Base-by-base conservation (phyloP, 2,329 filamentous ascomycete species). In the Cytospora mali region DNA sequence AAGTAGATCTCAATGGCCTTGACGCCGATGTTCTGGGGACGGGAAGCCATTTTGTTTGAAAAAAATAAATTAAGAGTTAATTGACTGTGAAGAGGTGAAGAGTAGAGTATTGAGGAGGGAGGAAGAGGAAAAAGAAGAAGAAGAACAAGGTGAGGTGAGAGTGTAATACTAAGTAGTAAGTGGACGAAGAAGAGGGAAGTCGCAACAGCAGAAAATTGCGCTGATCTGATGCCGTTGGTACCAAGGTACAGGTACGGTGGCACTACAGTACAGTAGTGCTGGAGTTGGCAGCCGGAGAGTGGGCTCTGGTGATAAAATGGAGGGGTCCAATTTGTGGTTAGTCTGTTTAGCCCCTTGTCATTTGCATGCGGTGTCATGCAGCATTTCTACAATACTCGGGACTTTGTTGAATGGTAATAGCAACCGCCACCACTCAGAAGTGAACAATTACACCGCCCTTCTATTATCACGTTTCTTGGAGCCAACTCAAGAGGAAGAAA, bases 1-100 rank as follows among this genome's bases (percentile, higher is more conserved):
- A 92, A 91, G 79, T 95, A 95, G 75, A 95, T 86, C 77, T 95
- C 91, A 78, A 95, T 91, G 89, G 90, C 91, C 83, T 95, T 94
- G 76, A 95, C 93, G 84, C 91, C 91, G 78, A 95, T 89, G 80
- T 94, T 94, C 78, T 93, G 87, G 68, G 91, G 90, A 79, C 90
- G 88, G 70, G 88, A 76, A 74, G 89, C 84, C 90, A 93, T 93
- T 64, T 66, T 72, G 59, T n/a, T n/a, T n/a, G n/a, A n/a, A n/a
- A n/a, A n/a, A n/a, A n/a, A n/a, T n/a, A 28, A 48, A 48, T 50
- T 62, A 11, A 7, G 14, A 9, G 57, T 42, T 23, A 50, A 49
- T 31, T 42, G 23, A 48, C 21, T 48, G n/a, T 49, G 68, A 52
- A 51, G 49, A 49, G 23, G 25, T 14, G 21, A 51, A n/a, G 52